Evolutionary conservation across 805 yeast species (phyloP).

Genomic region (Monosporozyma solicola): DNA sequence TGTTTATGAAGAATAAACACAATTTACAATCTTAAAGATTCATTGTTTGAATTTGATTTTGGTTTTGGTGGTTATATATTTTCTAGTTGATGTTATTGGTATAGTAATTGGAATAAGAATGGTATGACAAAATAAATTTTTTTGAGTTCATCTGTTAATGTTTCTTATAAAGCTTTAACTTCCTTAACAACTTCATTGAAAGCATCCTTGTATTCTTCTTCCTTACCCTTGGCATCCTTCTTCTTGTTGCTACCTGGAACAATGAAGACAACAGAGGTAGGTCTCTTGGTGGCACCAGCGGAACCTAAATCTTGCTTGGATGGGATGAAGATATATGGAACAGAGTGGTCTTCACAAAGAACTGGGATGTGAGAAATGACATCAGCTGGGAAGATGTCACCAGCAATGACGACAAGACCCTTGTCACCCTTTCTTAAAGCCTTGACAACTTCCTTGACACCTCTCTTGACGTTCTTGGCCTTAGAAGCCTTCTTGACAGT

Average conservation of each 20-base stretch:
- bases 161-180: constrained; percentile 36
- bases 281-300: constrained; percentile 98
- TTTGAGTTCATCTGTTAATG: neutral
- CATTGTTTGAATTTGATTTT: neutral
- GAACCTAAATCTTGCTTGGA: constrained; percentile 97
- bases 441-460: constrained; percentile 97
- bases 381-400: constrained; percentile 96
- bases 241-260: constrained; percentile 92
- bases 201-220: constrained; percentile 83
- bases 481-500: constrained; percentile 96
- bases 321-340: constrained; percentile 89
- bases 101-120: neutral
- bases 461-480: constrained; percentile 96
- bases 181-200: constrained; percentile 94
- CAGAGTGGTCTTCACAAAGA: constrained; percentile 86
- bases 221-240: constrained; percentile 57
- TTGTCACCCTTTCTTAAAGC: constrained; percentile 97
- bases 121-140: neutral
- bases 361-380: constrained; percentile 97
- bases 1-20: neutral
- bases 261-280: constrained; percentile 94
- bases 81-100: neutral
- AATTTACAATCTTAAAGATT: neutral
- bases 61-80: neutral
- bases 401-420: constrained; percentile 93